Evolutionary conservation across 805 yeast species (phyloP), one percentile per base, ranked within the genome.

Genomic region (Cyberlindnera lachancei): DNA sequence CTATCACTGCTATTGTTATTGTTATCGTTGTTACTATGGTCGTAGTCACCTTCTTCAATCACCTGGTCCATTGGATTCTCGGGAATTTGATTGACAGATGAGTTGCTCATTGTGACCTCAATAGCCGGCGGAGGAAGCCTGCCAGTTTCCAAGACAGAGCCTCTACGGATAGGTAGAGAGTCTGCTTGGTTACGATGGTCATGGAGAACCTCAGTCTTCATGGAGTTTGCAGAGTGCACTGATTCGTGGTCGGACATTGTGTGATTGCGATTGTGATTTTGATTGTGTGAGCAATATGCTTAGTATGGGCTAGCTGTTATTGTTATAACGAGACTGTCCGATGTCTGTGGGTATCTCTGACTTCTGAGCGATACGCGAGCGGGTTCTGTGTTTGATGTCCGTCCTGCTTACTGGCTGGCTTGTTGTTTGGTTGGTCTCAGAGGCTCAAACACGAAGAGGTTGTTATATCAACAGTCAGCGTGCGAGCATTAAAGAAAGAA

Each of bases 131-230:
- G 48, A 18, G 55, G 48, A 4, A 44, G 33, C 15, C 31, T 29
- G 15, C 12, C 19, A 13, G 14, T 20, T 15, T 35, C 41, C 16
- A 40, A 42, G n/a, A 30, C 40, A 21, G 48, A 42, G 10, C 49
- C 51, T 14, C 40, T 46, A 36, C 64, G 57, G 11, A 58, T 48
- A 3, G 66, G 64, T 15, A 60, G 35, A 17, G 65, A 50, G 37
- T 63, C 68, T 4, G 68, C 60, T 41, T 68, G 73, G 43, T 62
- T 58, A 37, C 75, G 62, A 44, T 69, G 75, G 45, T 69, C 75
- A 39, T 66, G 56, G 22, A 69, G 49, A 32, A 55, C 66, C 20
- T 59, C 64, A 2, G 66, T 61, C 30, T 53, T 58, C 54, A 61
- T 53, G 11, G 67, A 61, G 27, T 29, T 26, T 12, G 25, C 23